A percentile compares a stretch with the other conserved stretches of the same genome.
Conservation (phyloP, 257 asterid species). For the Cordia subcordata region DNA sequence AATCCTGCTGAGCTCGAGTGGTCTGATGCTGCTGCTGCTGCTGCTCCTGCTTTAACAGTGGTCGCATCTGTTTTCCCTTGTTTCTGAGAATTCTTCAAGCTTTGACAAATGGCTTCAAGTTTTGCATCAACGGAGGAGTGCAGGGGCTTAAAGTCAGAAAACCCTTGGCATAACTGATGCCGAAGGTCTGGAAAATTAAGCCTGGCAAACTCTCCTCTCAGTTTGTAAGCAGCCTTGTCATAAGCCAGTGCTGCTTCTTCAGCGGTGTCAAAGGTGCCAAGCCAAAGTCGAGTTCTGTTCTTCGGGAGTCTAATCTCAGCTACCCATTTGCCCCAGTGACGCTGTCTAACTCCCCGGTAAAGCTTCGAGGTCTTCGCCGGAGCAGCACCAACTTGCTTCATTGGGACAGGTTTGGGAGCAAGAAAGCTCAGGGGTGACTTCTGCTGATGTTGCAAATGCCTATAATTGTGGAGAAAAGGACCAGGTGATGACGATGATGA, state of each 20-base stretch:
- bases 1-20: neutral
- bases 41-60: neutral
- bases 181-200: conserved; percentile 71
- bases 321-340: conserved; percentile 98
- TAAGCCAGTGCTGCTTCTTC: conserved; percentile 90
- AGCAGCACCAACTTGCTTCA: conserved; percentile 52
- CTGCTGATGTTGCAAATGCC: conserved; percentile 17
- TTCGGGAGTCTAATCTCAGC: conserved; percentile 88
- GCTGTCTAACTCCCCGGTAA: conserved; percentile 84
- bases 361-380: conserved; percentile 57
- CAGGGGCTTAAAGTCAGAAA: conserved; percentile 49
- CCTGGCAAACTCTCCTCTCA: conserved; percentile 77
- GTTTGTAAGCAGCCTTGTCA: conserved; percentile 81
- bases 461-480: conserved; percentile 7
- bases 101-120: conserved; percentile 65
- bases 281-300: conserved; percentile 88
- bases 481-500: conserved; percentile 16
- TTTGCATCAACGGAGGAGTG: conserved; percentile 77
- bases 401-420: conserved; percentile 47
- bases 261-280: conserved; percentile 85
- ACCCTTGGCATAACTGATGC: conserved; percentile 47
- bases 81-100: conserved; percentile 43
- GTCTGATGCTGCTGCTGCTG: neutral
- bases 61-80: conserved; percentile 22
- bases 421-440: conserved; percentile 31